Conservation (phyloP, 352 stramenopile genomes). For the Phytopythium montanum region DNA sequence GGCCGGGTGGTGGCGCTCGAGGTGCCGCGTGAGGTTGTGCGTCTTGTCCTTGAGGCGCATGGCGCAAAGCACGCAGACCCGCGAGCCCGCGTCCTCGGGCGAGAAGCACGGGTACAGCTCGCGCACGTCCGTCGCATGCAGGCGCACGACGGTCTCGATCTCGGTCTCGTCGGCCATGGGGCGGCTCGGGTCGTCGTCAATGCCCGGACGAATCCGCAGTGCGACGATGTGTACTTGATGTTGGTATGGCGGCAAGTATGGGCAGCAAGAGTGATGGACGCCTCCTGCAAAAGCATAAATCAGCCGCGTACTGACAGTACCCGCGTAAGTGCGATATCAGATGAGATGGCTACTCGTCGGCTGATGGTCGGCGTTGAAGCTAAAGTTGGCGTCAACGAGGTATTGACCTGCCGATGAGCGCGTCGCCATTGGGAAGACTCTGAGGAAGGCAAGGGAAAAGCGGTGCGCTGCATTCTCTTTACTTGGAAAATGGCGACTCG, state of each 20-base stretch:
- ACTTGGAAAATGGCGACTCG: neutral
- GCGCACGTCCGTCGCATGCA: constrained; percentile 42
- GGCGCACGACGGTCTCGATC: constrained; percentile 48
- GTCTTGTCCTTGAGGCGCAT: constrained; percentile 61
- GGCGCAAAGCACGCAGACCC: constrained; percentile 41
- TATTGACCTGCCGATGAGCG: too few relatives aligned
- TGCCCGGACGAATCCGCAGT: neutral
- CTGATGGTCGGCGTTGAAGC: too few relatives aligned
- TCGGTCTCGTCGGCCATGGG: constrained; percentile 49
- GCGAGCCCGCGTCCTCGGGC: constrained; percentile 31
- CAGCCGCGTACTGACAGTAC: neutral
- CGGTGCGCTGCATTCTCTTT: neutral
- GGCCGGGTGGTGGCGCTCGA: constrained; percentile 47
- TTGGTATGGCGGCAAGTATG: constrained; percentile 14
- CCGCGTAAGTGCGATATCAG: constrained; percentile 5
- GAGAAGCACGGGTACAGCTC: constrained; percentile 43
- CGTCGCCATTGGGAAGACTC: neutral
- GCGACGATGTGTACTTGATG: neutral
- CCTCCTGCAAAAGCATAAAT: constrained; percentile 7
- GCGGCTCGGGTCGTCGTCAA: neutral
- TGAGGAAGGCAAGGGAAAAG: neutral
- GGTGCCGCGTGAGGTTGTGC: constrained; percentile 58
- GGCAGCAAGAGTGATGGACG: neutral
- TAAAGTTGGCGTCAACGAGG: too few relatives aligned
- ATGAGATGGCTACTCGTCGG: neutral